Evolutionary conservation across 305 asterid species (phyloP).

Genomic region (Plantago lanceolata): DNA sequence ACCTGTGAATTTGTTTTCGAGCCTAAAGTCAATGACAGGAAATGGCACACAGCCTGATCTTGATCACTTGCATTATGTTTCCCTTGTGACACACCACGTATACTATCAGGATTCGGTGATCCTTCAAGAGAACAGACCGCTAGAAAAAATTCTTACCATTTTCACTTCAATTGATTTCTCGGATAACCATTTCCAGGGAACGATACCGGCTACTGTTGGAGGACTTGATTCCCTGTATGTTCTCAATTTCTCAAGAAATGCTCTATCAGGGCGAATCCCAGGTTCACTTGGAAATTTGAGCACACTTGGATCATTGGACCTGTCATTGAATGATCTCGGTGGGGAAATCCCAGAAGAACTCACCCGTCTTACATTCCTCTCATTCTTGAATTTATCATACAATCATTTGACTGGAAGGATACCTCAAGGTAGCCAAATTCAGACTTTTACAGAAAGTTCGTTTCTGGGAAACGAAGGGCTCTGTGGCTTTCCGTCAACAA

Average conservation of each 20-base stretch:
- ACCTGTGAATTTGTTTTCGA: constrained; percentile 1
- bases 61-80: constrained; percentile 18
- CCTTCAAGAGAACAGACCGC: constrained; percentile 21
- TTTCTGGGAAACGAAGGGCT: constrained; percentile 43
- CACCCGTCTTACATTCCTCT: constrained; percentile 38
- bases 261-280: constrained; percentile 39
- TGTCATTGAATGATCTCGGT: constrained; percentile 39
- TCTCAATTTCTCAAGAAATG: constrained; percentile 44
- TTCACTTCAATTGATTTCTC: constrained; percentile 56
- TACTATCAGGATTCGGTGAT: constrained; percentile 48
- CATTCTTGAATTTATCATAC: constrained; percentile 43
- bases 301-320: constrained; percentile 40
- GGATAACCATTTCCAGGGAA: constrained; percentile 29
- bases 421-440: constrained; percentile 43
- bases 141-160: constrained; percentile 36
- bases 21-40: constrained; percentile 12
- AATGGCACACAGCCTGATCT: constrained; percentile 13
- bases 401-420: constrained; percentile 44
- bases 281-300: constrained; percentile 35
- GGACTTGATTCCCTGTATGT: constrained; percentile 30
- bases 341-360: constrained; percentile 44
- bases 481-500: constrained; percentile 46
- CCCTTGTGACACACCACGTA: not conserved
- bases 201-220: constrained; percentile 44
- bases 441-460: constrained; percentile 36